Evolutionary conservation across 1,139 yeast genomes (phyloP).

Genomic region (Saccharomyces hybrid): DNA sequence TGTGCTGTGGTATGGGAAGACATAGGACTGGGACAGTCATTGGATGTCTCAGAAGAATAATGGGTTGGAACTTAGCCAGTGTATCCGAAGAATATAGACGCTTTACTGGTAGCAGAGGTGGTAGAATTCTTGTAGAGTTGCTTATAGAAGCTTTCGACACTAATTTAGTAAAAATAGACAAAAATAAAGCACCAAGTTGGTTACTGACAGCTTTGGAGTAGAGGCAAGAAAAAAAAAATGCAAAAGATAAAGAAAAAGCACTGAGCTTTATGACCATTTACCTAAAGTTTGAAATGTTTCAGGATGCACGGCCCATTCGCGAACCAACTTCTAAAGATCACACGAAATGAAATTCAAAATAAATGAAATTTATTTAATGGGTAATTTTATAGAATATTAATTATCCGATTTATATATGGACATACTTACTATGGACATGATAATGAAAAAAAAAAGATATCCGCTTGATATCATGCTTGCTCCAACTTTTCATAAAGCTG

Average conservation of each 20-base stretch:
- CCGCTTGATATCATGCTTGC: slow-evolving; percentile 1
- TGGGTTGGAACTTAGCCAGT: slow-evolving; percentile 93
- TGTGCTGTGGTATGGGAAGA: slow-evolving; percentile 97
- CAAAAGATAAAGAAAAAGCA: background rate
- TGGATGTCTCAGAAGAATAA: slow-evolving; percentile 83
- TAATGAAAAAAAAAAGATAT: background rate
- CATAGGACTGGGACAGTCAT: slow-evolving; percentile 94
- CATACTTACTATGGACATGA: slow-evolving; percentile 1
- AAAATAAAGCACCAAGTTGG: slow-evolving; percentile 29
- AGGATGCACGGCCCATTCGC: background rate
- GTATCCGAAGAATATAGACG: slow-evolving; percentile 91
- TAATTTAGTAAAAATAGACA: slow-evolving; percentile 26
- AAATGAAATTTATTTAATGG: background rate
- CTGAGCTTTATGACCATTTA: background rate
- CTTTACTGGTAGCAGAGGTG: slow-evolving; percentile 89
- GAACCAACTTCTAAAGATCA: background rate
- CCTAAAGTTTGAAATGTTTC: background rate
- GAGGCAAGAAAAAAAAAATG: background rate
- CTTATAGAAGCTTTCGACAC: slow-evolving; percentile 58
- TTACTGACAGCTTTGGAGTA: slow-evolving; percentile 22
- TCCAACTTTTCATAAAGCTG: slow-evolving; percentile 7
- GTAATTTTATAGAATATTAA: slow-evolving; percentile 2
- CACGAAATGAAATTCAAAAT: background rate
- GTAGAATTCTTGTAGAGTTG: slow-evolving; percentile 82
- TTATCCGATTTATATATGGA: background rate